Evolutionary conservation across 108 stramenopile genomes (phyloP).

Genomic region (Asterionellopsis glacialis): DNA sequence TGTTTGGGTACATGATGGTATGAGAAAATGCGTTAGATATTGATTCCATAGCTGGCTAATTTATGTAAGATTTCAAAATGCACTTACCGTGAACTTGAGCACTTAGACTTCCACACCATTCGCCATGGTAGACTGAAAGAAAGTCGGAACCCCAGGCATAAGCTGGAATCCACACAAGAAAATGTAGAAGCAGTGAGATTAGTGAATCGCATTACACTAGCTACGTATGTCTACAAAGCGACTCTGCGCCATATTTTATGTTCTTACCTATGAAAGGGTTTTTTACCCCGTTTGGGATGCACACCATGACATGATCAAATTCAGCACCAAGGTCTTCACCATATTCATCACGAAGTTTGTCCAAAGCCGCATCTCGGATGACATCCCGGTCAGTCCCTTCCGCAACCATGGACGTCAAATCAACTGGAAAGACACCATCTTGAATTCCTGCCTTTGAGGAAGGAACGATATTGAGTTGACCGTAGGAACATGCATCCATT

Average conservation of each 20-base stretch:
- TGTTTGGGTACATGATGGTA: too few relatives aligned
- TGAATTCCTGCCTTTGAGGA: not conserved
- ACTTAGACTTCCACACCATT: slow-evolving; percentile 45
- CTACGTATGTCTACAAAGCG: slow-evolving; percentile 12
- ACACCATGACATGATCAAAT: slow-evolving; percentile 36
- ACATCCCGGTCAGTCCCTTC: slow-evolving; percentile 6
- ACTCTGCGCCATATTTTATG: slow-evolving; percentile 23
- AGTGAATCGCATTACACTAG: too few relatives aligned
- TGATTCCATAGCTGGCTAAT: too few relatives aligned
- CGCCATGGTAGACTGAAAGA: slow-evolving; percentile 37
- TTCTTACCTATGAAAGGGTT: not conserved
- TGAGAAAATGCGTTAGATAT: too few relatives aligned
- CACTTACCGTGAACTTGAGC: slow-evolving; percentile 36
- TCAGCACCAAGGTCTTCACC: slow-evolving; percentile 7
- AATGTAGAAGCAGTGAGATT: too few relatives aligned
- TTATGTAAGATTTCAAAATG: too few relatives aligned
- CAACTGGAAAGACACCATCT: slow-evolving; percentile 20
- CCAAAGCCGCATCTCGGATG: slow-evolving; percentile 20
- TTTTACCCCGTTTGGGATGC: slow-evolving; percentile 37
- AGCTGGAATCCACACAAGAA: slow-evolving; percentile 19
- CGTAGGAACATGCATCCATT: slow-evolving; percentile 17
- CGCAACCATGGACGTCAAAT: slow-evolving; percentile 7
- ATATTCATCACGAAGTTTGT: slow-evolving; percentile 11
- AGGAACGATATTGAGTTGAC: slow-evolving; percentile 9
- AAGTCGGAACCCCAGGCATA: slow-evolving; percentile 36